Percentiles rank a stretch among this genome's conserved stretches.
phyloP scores from a whole-genome alignment of 2,329 filamentous ascomycete genomes.

The Neopestalotiopsis rosae region DNA sequence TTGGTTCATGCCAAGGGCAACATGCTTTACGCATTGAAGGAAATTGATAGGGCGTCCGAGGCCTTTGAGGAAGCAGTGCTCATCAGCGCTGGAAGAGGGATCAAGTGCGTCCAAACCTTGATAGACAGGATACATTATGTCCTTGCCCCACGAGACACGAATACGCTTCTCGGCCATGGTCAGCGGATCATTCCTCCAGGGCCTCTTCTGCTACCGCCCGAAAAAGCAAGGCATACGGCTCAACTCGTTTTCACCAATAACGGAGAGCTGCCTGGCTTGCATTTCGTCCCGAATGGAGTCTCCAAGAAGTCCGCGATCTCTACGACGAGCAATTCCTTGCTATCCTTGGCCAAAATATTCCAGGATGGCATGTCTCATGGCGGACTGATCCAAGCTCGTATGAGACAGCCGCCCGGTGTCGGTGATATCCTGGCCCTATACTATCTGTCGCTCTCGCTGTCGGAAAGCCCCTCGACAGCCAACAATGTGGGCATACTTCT shows the following conservation, averaged over 20 bases:
- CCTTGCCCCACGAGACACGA: slow-evolving; percentile 56
- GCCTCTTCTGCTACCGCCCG: slow-evolving; percentile 81
- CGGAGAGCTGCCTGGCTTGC: slow-evolving; percentile 81
- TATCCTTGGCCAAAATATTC: slow-evolving; percentile 96
- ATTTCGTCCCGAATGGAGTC: slow-evolving; percentile 71
- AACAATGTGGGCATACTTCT: slow-evolving; percentile 98
- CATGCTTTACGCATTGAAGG: slow-evolving; percentile 89
- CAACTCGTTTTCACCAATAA: slow-evolving; percentile 79
- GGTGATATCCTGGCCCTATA: slow-evolving; percentile 94
- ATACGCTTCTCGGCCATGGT: slow-evolving; percentile 34
- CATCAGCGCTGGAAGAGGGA: slow-evolving; percentile 77
- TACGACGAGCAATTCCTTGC: slow-evolving; percentile 92
- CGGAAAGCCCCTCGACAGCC: slow-evolving; percentile 94
- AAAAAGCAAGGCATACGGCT: slow-evolving; percentile 82
- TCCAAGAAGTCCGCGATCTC: slow-evolving; percentile 82
- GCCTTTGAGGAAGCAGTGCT: slow-evolving; percentile 96
- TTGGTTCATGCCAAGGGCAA: slow-evolving; percentile 98
- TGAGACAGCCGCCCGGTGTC: slow-evolving; percentile 74
- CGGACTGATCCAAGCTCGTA: slow-evolving; percentile 56
- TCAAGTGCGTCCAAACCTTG: slow-evolving; percentile 75
- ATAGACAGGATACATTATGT: slow-evolving; percentile 79
- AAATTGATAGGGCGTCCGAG: slow-evolving; percentile 78
- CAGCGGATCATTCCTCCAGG: slow-evolving; percentile 46
- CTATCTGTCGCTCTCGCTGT: slow-evolving; percentile 91
- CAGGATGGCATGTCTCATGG: slow-evolving; percentile 91